These are phyloP conservation scores for Penicillium herquei DNA, from an alignment of 495 filamentous ascomycete genomes.

Conservation along the genomic window DNA sequence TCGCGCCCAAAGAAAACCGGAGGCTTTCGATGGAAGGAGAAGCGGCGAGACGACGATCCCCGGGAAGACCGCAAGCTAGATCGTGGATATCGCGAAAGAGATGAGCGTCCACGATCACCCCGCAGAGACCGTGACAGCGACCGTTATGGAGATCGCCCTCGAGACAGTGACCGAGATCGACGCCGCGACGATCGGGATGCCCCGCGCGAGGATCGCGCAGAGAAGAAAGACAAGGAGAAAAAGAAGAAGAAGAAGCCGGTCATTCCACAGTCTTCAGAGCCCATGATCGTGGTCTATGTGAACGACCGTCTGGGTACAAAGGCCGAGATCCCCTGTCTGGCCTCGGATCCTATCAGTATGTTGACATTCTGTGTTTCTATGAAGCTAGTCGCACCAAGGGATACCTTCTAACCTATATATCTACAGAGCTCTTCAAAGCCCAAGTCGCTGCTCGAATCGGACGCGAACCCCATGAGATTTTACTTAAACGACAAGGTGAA, in stretches of 20 bases:
- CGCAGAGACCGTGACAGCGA: constrained; percentile 31
- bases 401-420: constrained; percentile 12
- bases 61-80: constrained; percentile 47
- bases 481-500: constrained; percentile 88
- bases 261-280: constrained; percentile 49
- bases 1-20: constrained; percentile 35
- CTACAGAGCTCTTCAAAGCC: constrained; percentile 73
- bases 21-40: constrained; percentile 69
- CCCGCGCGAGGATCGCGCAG: constrained; percentile 29
- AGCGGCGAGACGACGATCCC: constrained; percentile 49
- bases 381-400: not conserved
- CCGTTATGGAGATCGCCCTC: constrained; percentile 21
- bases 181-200: constrained; percentile 28
- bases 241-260: constrained; percentile 42
- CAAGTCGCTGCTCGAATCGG: constrained; percentile 85
- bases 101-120: constrained; percentile 33
- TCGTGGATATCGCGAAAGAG: constrained; percentile 54
- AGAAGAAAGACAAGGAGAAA: constrained; percentile 35
- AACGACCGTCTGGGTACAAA: constrained; percentile 92
- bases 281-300: constrained; percentile 88
- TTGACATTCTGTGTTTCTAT: constrained; percentile 3
- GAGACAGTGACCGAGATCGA: constrained; percentile 20
- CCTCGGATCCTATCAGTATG: constrained; percentile 70
- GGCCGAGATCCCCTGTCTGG: constrained; percentile 81
- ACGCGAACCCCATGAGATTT: constrained; percentile 82